Evolutionary conservation across 2,329 filamentous ascomycete genomes (phyloP).

Genomic region (Scytalidium sp.): DNA sequence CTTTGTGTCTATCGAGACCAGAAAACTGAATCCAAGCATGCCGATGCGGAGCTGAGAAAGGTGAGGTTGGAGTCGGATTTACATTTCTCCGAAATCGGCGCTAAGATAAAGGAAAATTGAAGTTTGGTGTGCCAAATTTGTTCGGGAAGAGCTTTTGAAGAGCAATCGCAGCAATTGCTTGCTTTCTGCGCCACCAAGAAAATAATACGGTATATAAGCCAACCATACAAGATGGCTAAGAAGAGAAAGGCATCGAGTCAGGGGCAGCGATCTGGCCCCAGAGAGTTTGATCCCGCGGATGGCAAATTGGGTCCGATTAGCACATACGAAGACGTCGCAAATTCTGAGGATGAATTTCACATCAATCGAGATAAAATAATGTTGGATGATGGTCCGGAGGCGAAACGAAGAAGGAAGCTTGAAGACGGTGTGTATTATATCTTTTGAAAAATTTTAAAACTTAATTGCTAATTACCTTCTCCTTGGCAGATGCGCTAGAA

Average conservation of each 20-base stretch:
- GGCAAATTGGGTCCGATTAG: slow-evolving; percentile 59
- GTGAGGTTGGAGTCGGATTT: neutral
- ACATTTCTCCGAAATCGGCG: neutral
- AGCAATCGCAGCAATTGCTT: neutral
- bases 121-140: neutral
- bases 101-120: neutral
- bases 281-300: slow-evolving; percentile 53
- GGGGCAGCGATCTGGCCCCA: slow-evolving; percentile 45
- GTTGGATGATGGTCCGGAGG: slow-evolving; percentile 75
- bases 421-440: slow-evolving; percentile 53
- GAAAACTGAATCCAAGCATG: too few relatives aligned
- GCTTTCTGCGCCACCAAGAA: too few relatives aligned
- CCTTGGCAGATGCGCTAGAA: slow-evolving; percentile 51
- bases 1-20: too few relatives aligned
- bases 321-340: slow-evolving; percentile 80
- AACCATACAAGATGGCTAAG: slow-evolving; percentile 48
- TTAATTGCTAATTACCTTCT: slow-evolving; percentile 8
- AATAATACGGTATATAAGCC: neutral
- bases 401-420: slow-evolving; percentile 71
- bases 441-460: neutral
- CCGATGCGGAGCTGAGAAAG: too few relatives aligned
- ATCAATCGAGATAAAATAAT: slow-evolving; percentile 81
- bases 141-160: neutral
- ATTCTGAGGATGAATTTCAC: slow-evolving; percentile 93
- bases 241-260: slow-evolving; percentile 68